phyloP scores from a whole-genome alignment of 2,329 filamentous ascomycete genomes.

The Xylaria sp. region DNA sequence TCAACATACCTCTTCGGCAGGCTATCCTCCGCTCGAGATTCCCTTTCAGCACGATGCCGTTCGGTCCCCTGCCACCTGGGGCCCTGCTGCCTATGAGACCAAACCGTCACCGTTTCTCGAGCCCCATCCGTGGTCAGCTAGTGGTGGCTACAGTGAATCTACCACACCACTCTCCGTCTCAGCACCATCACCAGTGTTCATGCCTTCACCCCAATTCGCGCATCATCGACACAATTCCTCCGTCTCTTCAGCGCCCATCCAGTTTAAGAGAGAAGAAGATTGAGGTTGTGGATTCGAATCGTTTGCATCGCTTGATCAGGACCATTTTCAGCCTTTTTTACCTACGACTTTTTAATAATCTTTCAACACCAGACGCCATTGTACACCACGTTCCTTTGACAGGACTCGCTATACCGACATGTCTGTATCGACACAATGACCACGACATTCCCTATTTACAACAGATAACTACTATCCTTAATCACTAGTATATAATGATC shows the following conservation, averaged over 20 bases:
- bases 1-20: constrained; percentile 51
- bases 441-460: constrained; percentile 50
- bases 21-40: constrained; percentile 58
- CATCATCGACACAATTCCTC: constrained; percentile 52
- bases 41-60: constrained; percentile 44
- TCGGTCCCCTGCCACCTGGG: constrained; percentile 42
- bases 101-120: constrained; percentile 58
- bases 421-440: constrained; percentile 52
- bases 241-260: constrained; percentile 47
- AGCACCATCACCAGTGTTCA: constrained; percentile 50
- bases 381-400: constrained; percentile 52
- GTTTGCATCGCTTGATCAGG: constrained; percentile 17
- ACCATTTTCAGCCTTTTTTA: constrained; percentile 37
- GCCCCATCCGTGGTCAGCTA: constrained; percentile 56
- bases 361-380: constrained; percentile 50
- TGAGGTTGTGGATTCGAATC: constrained; percentile 23
- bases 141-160: constrained; percentile 54
- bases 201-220: constrained; percentile 51
- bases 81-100: constrained; percentile 52
- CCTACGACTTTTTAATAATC: constrained; percentile 42
- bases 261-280: constrained; percentile 52
- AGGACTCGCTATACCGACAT: constrained; percentile 49
- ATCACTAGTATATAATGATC: constrained; percentile 49
- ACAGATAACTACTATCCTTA: constrained; percentile 41
- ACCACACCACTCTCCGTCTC: constrained; percentile 49